These are phyloP conservation scores for Arthonia radiata DNA, from an alignment of 495 filamentous ascomycete species.

Conservation along the genomic window DNA sequence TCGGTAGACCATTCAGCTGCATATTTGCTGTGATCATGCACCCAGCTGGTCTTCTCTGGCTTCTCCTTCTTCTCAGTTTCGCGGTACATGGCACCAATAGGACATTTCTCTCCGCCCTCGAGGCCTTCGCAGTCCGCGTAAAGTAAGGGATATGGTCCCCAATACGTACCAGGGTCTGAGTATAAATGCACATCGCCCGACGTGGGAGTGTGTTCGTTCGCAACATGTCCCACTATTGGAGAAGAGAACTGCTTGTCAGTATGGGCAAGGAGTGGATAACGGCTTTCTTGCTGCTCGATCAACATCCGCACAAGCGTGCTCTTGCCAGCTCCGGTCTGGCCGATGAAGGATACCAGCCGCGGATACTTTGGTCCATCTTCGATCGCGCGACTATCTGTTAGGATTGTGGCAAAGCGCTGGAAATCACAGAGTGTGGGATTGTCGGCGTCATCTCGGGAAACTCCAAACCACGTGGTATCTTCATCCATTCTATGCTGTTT, in stretches of 20 bases:
- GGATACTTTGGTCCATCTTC: slow-evolving; percentile 13
- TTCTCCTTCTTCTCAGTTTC: slow-evolving; percentile 5
- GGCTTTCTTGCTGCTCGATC: slow-evolving; percentile 14
- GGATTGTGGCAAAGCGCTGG: too few relatives aligned
- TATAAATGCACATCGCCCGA: slow-evolving; percentile 42
- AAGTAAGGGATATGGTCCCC: slow-evolving; percentile 19
- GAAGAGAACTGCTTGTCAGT: slow-evolving; percentile 6
- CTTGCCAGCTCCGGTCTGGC: slow-evolving; percentile 28
- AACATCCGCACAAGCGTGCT: slow-evolving; percentile 31
- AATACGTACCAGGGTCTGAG: slow-evolving; percentile 26
- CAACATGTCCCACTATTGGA: slow-evolving; percentile 15
- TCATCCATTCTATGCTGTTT: too few relatives aligned
- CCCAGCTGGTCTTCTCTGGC: slow-evolving; percentile 4
- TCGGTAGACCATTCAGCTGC: background rate
- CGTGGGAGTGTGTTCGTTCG: slow-evolving; percentile 23
- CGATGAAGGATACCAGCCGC: slow-evolving; percentile 18
- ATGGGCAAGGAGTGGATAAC: slow-evolving; percentile 1
- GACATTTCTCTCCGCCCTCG: slow-evolving; percentile 22
- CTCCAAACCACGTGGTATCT: too few relatives aligned
- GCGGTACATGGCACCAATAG: slow-evolving; percentile 14
- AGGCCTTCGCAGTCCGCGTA: slow-evolving; percentile 34
- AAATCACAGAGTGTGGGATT: too few relatives aligned
- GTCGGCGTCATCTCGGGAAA: too few relatives aligned
- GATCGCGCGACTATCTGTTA: too few relatives aligned
- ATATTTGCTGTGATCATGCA: slow-evolving; percentile 5